Evolutionary conservation across 352 stramenopile species (phyloP), one percentile per base, ranked within the genome.

Genomic region (Globisporangium parvum): DNA sequence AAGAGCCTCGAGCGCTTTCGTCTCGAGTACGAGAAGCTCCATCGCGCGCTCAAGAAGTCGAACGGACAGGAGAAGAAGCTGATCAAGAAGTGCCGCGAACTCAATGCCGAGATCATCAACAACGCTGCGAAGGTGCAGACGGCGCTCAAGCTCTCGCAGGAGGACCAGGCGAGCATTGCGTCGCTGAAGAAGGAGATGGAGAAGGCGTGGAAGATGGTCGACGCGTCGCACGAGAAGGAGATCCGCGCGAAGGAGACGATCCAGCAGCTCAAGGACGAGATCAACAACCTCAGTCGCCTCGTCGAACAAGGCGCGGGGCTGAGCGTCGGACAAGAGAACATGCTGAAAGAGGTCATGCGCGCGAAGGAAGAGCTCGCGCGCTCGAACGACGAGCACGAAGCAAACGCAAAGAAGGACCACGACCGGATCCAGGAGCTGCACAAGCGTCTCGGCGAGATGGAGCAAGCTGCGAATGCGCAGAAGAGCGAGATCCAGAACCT

Each of bases 131-230:
- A 98, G 61, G 91, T 98, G 45, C 89, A 98, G 64, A 97, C 88
- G 21, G 94, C 94, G 20, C 74, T 98, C 33, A 97, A 98, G 67
- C 77, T 98, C 46, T 91, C 89, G 45, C 89, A 98, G 73, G 91
- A 98, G 67, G 89, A 98, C 62, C 85, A 98, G 51, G 82, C 79
- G 37, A 97, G 89, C 55, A 98, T 98, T 64, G 72, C 75, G 24
- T 90, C 81, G 50, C 78, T 98, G 47, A 95, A 97, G 66, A 98
- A 98, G 57, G 93, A 99, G 73, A 97, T 98, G 69, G 92, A 98
- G 53, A 97, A 95, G 63, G 82, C 89, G n/a, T 96, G 83, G 85
- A 92, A 97, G 67, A 96, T 96, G 88, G 70, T 98, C 60, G 91
- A 98, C 61, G 82, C 89, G n/a, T 95, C 92, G 0, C 93, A 98